Evolutionary conservation across 345 rosid genomes (phyloP).

Genomic region (Raphanus raphanistrum): DNA sequence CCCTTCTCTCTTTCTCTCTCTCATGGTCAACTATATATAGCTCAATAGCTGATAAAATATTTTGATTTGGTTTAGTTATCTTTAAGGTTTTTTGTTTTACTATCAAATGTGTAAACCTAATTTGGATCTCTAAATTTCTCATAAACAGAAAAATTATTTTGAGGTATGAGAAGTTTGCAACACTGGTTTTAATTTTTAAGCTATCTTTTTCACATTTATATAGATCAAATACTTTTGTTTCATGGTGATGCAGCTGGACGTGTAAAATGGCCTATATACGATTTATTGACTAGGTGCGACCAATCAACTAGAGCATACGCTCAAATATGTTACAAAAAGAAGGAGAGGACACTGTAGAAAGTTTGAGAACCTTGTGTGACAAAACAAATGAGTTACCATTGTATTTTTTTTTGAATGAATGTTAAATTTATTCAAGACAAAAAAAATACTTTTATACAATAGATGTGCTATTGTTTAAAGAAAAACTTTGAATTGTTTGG

Average conservation of each 20-base stretch:
- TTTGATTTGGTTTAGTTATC: slow-evolving; percentile 10
- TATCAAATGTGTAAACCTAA: not conserved
- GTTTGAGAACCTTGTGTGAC: slow-evolving; percentile 1
- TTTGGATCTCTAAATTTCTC: not conserved
- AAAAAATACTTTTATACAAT: no score
- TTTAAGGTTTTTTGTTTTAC: not conserved
- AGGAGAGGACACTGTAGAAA: not conserved
- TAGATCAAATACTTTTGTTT: not conserved
- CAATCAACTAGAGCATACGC: not conserved
- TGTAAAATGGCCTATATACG: not conserved
- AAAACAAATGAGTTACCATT: slow-evolving; percentile 10
- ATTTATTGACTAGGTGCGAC: not conserved
- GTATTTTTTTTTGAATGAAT: no score
- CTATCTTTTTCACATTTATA: not conserved
- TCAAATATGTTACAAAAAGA: not conserved
- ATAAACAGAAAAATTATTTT: not conserved
- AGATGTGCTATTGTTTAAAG: no score
- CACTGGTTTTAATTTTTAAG: not conserved
- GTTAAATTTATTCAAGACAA: no score
- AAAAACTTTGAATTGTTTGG: no score
- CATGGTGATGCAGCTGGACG: not conserved
- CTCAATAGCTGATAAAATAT: not conserved
- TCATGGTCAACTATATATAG: not conserved
- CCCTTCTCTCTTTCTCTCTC: slow-evolving; percentile 31
- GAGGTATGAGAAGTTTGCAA: not conserved